Evolutionary conservation across 2,329 filamentous ascomycete species (phyloP).

Genomic region (Penicillium freii): DNA sequence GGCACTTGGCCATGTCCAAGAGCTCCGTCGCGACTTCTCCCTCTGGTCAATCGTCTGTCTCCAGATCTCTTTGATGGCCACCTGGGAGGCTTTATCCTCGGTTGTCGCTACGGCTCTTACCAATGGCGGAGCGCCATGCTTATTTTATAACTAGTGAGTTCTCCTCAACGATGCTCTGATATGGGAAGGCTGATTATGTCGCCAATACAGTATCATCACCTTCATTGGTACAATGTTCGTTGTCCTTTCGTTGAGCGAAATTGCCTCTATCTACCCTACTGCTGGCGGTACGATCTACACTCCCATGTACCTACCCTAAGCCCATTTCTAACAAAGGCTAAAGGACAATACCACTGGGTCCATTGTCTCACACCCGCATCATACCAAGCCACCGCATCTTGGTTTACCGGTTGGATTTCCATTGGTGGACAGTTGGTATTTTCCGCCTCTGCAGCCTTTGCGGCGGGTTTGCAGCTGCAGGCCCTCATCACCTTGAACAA

Average conservation of each 20-base stretch:
- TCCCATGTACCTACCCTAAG: not conserved
- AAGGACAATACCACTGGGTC: conserved; percentile 51
- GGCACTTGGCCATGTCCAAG: conserved; percentile 25
- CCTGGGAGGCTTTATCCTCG: conserved; percentile 51
- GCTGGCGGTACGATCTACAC: conserved; percentile 21
- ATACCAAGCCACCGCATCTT: conserved; percentile 38
- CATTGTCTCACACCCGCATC: conserved; percentile 39
- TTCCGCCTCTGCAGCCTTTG: conserved; percentile 50
- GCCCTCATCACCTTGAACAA: conserved; percentile 45
- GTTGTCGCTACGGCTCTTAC: conserved; percentile 47
- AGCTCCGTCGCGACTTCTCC: conserved; percentile 41
- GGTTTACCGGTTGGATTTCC: conserved; percentile 48
- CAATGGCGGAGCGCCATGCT: conserved; percentile 43
- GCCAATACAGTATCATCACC: conserved; percentile 38
- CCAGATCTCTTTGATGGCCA: conserved; percentile 52
- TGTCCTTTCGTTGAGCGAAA: conserved; percentile 43
- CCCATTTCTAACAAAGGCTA: not conserved
- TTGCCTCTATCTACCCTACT: conserved; percentile 36
- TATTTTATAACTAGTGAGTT: conserved; percentile 24
- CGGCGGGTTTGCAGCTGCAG: conserved; percentile 47
- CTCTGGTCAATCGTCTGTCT: conserved; percentile 46
- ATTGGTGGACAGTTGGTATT: conserved; percentile 49
- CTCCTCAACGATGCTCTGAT: no score
- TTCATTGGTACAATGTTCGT: conserved; percentile 44
- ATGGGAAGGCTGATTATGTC: not conserved